Percentiles rank a stretch among this genome's conserved stretches.
These are phyloP conservation scores for Brasilioporus rufonigricans DNA, from an alignment of 768 basidiomycete genomes.

Conservation along the genomic window DNA sequence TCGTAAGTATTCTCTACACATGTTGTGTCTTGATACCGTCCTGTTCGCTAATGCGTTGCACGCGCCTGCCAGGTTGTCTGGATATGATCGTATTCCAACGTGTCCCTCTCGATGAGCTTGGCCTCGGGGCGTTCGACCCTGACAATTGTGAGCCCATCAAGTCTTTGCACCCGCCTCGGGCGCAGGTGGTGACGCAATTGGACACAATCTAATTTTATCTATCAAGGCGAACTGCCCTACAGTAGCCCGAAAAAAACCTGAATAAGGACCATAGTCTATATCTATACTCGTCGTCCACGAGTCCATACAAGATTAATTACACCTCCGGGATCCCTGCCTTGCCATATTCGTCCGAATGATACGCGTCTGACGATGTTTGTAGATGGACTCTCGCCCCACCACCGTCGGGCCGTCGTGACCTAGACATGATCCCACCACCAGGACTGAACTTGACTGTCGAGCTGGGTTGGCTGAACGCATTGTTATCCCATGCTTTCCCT, in stretches of 20 bases:
- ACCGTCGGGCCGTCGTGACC: background rate
- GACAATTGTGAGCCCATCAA: too few species aligned
- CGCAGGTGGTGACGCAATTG: too few species aligned
- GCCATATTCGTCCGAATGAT: background rate
- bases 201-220: background rate
- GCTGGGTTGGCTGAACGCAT: background rate
- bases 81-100: too few species aligned
- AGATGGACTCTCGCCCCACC: background rate
- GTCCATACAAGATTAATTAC: background rate
- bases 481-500: constrained; percentile 12
- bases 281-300: background rate
- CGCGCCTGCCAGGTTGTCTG: too few species aligned
- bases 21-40: too few species aligned
- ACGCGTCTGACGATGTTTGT: background rate
- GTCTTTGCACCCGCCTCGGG: too few species aligned
- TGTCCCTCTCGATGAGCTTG: too few species aligned
- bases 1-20: too few species aligned
- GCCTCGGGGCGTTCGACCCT: too few species aligned
- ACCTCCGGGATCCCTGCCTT: background rate
- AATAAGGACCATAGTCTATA: background rate
- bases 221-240: background rate
- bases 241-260: background rate
- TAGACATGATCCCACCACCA: background rate
- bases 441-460: background rate
- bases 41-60: too few species aligned